Evolutionary conservation across 352 stramenopile genomes (phyloP).

Genomic region (Pythium plurisporium): DNA sequence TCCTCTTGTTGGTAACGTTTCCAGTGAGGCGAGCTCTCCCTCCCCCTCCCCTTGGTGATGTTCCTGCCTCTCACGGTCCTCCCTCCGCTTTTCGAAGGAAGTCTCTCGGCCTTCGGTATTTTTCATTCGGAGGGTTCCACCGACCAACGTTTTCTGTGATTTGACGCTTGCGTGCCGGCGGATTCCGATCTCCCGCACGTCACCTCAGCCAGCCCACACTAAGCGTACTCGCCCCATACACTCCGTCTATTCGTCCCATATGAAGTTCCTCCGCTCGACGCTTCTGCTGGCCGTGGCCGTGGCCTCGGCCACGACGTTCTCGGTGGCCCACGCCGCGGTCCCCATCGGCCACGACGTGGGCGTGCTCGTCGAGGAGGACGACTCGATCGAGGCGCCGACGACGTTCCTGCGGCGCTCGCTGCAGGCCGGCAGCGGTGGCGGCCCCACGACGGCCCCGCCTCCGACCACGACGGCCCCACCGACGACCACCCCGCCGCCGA

Average conservation of each 20-base stretch:
- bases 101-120: constrained; percentile 11
- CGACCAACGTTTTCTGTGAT: constrained; percentile 19
- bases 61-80: not conserved
- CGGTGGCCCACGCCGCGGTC: not conserved
- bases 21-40: not conserved
- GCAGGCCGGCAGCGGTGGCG: not conserved
- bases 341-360: constrained; percentile 8
- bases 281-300: constrained; percentile 17
- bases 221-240: too few relatives aligned
- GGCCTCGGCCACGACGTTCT: constrained; percentile 1
- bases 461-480: too few relatives aligned
- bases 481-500: too few relatives aligned
- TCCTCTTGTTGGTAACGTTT: constrained; percentile 8
- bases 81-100: not conserved
- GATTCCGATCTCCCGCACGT: too few relatives aligned
- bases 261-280: constrained; percentile 24
- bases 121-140: constrained; percentile 46
- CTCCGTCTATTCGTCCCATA: constrained; percentile 22
- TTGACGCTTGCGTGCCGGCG: too few relatives aligned
- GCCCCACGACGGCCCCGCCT: constrained; percentile 1
- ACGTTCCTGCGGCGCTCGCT: constrained; percentile 8
- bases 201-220: too few relatives aligned
- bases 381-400: not conserved
- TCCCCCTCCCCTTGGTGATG: not conserved
- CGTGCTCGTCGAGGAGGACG: not conserved